phyloP scores from a whole-genome alignment of 1,139 yeast genomes.

The Geotrichum australiense region DNA sequence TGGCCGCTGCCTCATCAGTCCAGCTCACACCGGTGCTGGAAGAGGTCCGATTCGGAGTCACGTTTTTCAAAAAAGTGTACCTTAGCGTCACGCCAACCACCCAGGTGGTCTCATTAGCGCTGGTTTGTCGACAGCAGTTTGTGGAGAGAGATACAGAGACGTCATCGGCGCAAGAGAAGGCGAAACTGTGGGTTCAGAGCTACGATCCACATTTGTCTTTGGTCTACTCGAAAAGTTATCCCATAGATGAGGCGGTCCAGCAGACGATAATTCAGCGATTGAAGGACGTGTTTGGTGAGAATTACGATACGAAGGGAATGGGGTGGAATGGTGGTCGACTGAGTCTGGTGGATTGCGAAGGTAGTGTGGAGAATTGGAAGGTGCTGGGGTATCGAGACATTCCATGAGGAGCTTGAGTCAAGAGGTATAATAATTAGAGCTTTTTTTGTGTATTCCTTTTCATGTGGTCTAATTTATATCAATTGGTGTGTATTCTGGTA shows the following conservation, averaged over 20 bases:
- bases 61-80: conserved; percentile 56
- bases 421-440: background rate
- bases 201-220: conserved; percentile 71
- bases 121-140: conserved; percentile 63
- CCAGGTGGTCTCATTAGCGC: conserved; percentile 57
- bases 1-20: conserved; percentile 48
- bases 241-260: conserved; percentile 63
- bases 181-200: conserved; percentile 50
- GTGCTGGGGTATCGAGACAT: conserved; percentile 46
- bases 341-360: conserved; percentile 66
- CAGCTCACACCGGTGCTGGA: conserved; percentile 30
- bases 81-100: conserved; percentile 51
- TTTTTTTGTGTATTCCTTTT: background rate
- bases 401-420: conserved; percentile 1
- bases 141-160: conserved; percentile 31
- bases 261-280: conserved; percentile 63
- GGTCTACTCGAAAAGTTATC: conserved; percentile 60
- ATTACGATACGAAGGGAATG: conserved; percentile 35
- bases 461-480: background rate
- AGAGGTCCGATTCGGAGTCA: conserved; percentile 35
- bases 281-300: conserved; percentile 56
- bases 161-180: conserved; percentile 22
- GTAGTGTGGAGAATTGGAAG: conserved; percentile 67
- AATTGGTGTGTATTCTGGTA: background rate
- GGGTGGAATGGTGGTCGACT: conserved; percentile 66